A percentile compares a stretch with the other conserved stretches of the same genome.
Conservation (phyloP, 2,329 filamentous ascomycete genomes). For the Phaeosphaeria sp. region DNA sequence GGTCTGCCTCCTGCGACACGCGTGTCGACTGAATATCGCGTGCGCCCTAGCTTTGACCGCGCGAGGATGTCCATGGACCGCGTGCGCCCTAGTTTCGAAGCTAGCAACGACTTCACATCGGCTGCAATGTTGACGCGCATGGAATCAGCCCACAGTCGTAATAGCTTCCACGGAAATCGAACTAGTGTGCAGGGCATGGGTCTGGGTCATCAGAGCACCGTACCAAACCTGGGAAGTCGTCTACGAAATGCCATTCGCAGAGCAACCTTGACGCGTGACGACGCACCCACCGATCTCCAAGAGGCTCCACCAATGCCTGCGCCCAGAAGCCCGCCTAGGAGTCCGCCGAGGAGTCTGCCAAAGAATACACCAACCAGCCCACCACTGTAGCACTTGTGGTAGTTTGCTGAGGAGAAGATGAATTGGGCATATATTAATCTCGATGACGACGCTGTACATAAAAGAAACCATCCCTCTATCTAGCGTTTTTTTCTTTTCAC, state of each 20-base stretch:
- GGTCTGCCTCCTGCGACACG: conserved; percentile 35
- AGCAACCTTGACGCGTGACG: conserved; percentile 42
- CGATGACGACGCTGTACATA: conserved; percentile 8
- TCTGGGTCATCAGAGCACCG: conserved; percentile 13
- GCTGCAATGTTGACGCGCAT: conserved; percentile 83
- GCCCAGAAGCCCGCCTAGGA: conserved; percentile 21
- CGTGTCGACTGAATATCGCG: conserved; percentile 45
- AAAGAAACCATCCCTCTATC: neutral
- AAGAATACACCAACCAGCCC: conserved; percentile 31
- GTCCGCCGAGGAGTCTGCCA: conserved; percentile 28
- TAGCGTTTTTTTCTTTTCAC: conserved; percentile 3
- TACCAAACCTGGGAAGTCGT: conserved; percentile 30
- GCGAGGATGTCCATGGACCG: conserved; percentile 87
- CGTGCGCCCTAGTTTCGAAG: conserved; percentile 82
- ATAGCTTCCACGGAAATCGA: conserved; percentile 28
- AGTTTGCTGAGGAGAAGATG: neutral
- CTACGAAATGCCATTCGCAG: conserved; percentile 41
- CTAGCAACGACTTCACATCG: conserved; percentile 88
- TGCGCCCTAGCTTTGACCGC: conserved; percentile 85
- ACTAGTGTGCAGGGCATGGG: conserved; percentile 7
- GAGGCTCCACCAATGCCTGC: conserved; percentile 28
- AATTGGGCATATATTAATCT: neutral
- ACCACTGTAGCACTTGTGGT: conserved; percentile 13
- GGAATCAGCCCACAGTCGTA: conserved; percentile 66
- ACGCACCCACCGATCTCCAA: conserved; percentile 31